Percentiles rank a stretch among this genome's conserved stretches.
Evolutionary conservation across 2,329 filamentous ascomycete genomes (phyloP).

Genomic region (Colletotrichum falcatum): DNA sequence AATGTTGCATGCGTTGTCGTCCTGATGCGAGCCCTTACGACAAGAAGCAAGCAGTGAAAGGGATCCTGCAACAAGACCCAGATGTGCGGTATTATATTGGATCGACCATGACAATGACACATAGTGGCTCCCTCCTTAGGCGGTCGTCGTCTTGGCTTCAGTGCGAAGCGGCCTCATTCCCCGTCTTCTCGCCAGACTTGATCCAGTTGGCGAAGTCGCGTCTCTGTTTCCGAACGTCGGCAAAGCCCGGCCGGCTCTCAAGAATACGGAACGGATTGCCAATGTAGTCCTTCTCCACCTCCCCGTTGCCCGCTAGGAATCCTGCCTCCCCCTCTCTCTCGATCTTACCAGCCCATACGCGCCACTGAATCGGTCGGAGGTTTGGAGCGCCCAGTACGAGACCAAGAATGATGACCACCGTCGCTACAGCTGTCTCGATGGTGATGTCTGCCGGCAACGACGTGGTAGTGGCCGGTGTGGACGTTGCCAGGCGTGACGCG

Average conservation of each 20-base stretch:
- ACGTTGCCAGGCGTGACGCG: conserved; percentile 51
- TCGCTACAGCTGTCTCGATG: conserved; percentile 85
- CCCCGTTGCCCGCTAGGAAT: conserved; percentile 67
- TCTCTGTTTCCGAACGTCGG: conserved; percentile 86
- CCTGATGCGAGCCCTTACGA: too few relatives aligned
- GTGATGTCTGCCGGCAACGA: conserved; percentile 86
- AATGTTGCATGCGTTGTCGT: neutral
- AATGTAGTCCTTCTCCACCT: conserved; percentile 76
- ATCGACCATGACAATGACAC: neutral
- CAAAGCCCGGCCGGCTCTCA: conserved; percentile 85
- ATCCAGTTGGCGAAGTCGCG: conserved; percentile 85
- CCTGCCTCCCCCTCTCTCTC: conserved; percentile 78
- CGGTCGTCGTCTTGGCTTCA: neutral
- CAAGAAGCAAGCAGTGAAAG: neutral
- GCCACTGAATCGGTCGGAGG: conserved; percentile 87
- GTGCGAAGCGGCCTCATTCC: neutral
- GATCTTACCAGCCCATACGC: conserved; percentile 84
- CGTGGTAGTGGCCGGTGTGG: conserved; percentile 58
- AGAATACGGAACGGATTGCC: conserved; percentile 85
- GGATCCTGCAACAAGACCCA: neutral
- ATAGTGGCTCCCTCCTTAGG: neutral
- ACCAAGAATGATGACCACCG: conserved; percentile 84
- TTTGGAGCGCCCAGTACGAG: conserved; percentile 82
- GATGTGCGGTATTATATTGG: neutral
- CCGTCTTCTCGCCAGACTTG: conserved; percentile 49